Base-by-base conservation (phyloP, 805 yeast genomes). In the Yarrowia keelungensis region DNA sequence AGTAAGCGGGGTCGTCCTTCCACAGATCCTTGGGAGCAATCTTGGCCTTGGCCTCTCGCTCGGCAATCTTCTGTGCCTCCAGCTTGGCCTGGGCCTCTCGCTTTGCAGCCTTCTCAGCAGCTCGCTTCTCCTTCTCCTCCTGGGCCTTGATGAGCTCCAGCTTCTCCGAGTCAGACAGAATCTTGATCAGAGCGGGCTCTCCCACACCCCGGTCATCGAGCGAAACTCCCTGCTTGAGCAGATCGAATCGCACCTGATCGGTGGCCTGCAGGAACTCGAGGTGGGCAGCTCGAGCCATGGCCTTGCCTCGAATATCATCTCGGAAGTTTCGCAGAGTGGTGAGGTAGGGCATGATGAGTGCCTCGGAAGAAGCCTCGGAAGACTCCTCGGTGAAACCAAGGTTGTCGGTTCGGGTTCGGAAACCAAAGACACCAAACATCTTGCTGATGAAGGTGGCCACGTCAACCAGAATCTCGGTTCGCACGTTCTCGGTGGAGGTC, bases 161-260 rank as follows among this genome's bases (percentile, higher is more conserved):
- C 76, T 85, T 86, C 76, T 94, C 98, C 41, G 82, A 83, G 8
- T 81, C 85, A 67, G 85, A 87, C 71, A 95, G 81, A 73, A 94
- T 89, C 78, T 95, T 95, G 54, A 95, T 84, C 70, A 95, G 83
- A 0, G 98, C 93, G n/a, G 87, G 84, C 73, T 85, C 86, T 2
- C 89, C 92, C 70, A 84, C 89, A 7, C 87, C 83, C 74, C 98
- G 87, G 79, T 95, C 99, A 76, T 94, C 98, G 68, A 95, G 81
- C 1, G 96, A 87, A 50, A 95, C 89, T 38, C 96, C 95, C 71
- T 92, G 80, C 35, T 86, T 83, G 70, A 92, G 80, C 73, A 95
- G 80, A 46, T 89, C 95, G 16, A 84, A 79, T 74, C 99, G 86
- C 26, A 95, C 78, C 8, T 81, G 77, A 78, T 95, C 99, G 69